Evolutionary conservation across 2,329 filamentous ascomycete genomes (phyloP).

Genomic region (Lasiodiplodia citricola): DNA sequence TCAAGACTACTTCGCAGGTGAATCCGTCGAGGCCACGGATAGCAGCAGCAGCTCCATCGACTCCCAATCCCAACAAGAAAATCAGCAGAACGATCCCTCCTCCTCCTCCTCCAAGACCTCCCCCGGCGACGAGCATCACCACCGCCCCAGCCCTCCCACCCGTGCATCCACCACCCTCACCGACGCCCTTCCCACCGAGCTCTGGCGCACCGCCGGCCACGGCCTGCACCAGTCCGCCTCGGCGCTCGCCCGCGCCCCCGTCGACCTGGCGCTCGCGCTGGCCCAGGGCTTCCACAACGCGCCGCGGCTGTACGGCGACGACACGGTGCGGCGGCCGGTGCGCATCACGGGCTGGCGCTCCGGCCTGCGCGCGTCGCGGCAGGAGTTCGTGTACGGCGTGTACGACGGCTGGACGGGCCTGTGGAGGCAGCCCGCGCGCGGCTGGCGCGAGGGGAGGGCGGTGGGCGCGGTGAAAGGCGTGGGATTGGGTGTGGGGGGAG

Average conservation of each 20-base stretch:
- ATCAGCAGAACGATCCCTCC: background rate
- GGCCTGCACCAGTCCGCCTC: conserved; percentile 58
- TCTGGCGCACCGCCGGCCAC: conserved; percentile 56
- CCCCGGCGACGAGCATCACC: background rate
- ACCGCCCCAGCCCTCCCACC: conserved; percentile 27
- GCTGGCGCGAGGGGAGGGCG: conserved; percentile 61
- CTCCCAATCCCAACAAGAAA: background rate
- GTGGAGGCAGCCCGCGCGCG: conserved; percentile 63
- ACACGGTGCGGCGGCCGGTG: conserved; percentile 67
- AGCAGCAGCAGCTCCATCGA: background rate
- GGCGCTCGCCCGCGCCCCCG: conserved; percentile 62
- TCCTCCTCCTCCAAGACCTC: background rate
- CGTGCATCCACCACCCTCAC: conserved; percentile 35
- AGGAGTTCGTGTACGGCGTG: conserved; percentile 67
- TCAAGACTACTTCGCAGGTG: background rate
- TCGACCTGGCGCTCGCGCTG: conserved; percentile 65
- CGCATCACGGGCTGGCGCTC: conserved; percentile 70
- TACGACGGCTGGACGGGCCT: conserved; percentile 70
- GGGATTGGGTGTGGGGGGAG: conserved; percentile 67
- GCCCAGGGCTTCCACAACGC: conserved; percentile 75
- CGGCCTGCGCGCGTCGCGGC: conserved; percentile 63
- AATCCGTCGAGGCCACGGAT: background rate
- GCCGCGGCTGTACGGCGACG: conserved; percentile 71
- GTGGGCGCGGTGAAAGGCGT: conserved; percentile 60
- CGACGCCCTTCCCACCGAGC: conserved; percentile 42